These are phyloP conservation scores for Ogataea nonfermentans DNA, from an alignment of 805 yeast genomes.

Conservation along the genomic window DNA sequence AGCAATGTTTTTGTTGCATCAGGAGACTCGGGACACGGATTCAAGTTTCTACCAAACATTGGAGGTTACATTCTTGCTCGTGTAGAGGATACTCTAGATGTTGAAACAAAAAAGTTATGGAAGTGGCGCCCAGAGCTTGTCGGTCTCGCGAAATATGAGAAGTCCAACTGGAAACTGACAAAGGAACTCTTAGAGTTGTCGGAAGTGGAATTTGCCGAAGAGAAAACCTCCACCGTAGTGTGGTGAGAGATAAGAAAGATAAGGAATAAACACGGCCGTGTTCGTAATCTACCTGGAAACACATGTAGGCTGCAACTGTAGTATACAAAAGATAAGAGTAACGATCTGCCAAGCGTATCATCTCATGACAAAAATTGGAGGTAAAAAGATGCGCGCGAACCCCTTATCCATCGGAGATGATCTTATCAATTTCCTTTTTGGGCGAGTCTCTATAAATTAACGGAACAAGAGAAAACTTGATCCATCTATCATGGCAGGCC, in stretches of 20 bases:
- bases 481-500: slow-evolving; percentile 4
- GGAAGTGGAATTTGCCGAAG: slow-evolving; percentile 10
- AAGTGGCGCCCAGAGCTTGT: slow-evolving; percentile 30
- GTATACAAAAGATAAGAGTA: too few relatives aligned
- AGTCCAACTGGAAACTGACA: slow-evolving; percentile 17
- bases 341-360: too few relatives aligned
- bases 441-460: too few relatives aligned
- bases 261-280: neutral
- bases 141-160: slow-evolving; percentile 4
- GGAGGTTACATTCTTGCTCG: slow-evolving; percentile 40
- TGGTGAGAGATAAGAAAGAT: neutral
- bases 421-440: neutral
- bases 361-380: too few relatives aligned
- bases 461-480: too few relatives aligned
- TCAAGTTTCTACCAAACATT: slow-evolving; percentile 45
- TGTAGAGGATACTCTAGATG: slow-evolving; percentile 31
- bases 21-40: slow-evolving; percentile 51
- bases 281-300: too few relatives aligned
- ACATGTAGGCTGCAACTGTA: too few relatives aligned
- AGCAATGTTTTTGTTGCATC: slow-evolving; percentile 39
- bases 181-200: slow-evolving; percentile 11
- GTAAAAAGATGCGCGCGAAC: slow-evolving; percentile 6
- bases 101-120: slow-evolving; percentile 30
- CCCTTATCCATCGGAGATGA: neutral
- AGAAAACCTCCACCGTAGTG: neutral